phyloP scores from a whole-genome alignment of 192 early-diverging fungal species.

The Fimicolochytrium jonesii region DNA sequence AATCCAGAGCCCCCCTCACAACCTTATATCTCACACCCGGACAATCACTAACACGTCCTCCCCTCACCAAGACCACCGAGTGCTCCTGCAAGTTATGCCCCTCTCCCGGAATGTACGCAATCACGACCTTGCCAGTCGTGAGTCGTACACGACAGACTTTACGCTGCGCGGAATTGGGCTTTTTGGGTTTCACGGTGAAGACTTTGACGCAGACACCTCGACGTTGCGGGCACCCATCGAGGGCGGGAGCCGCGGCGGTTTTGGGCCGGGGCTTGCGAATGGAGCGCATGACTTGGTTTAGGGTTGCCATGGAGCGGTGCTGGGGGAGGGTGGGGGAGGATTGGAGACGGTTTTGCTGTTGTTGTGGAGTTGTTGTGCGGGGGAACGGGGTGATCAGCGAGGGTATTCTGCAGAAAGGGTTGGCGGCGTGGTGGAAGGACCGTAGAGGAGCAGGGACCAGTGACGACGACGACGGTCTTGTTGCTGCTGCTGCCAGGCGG shows the following conservation, averaged over 20 bases:
- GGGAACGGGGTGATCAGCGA: slow-evolving; percentile 5
- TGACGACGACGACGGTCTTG: no score
- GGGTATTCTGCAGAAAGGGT: no score
- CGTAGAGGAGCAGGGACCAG: no score
- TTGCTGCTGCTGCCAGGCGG: no score
- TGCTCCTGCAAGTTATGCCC: slow-evolving; percentile 98
- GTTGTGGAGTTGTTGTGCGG: background rate
- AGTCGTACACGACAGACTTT: slow-evolving; percentile 89
- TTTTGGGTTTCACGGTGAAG: slow-evolving; percentile 94
- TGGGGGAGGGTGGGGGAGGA: background rate
- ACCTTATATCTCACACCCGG: slow-evolving; percentile 97
- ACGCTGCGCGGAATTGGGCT: slow-evolving; percentile 96
- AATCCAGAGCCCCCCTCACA: slow-evolving; percentile 88
- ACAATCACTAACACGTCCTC: slow-evolving; percentile 93
- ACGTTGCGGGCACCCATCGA: slow-evolving; percentile 82
- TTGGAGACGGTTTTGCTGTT: background rate
- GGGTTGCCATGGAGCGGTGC: slow-evolving; percentile 63
- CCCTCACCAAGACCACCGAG: slow-evolving; percentile 90
- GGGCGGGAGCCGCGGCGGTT: slow-evolving; percentile 71
- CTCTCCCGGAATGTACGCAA: slow-evolving; percentile 97
- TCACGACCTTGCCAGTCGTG: slow-evolving; percentile 86
- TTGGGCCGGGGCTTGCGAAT: slow-evolving; percentile 67
- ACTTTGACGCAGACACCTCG: slow-evolving; percentile 95
- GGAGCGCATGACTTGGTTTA: slow-evolving; percentile 90
- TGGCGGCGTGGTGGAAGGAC: no score